Evolutionary conservation across 495 filamentous ascomycete genomes (phyloP).

Genomic region (Corynascus novoguineensis): DNA sequence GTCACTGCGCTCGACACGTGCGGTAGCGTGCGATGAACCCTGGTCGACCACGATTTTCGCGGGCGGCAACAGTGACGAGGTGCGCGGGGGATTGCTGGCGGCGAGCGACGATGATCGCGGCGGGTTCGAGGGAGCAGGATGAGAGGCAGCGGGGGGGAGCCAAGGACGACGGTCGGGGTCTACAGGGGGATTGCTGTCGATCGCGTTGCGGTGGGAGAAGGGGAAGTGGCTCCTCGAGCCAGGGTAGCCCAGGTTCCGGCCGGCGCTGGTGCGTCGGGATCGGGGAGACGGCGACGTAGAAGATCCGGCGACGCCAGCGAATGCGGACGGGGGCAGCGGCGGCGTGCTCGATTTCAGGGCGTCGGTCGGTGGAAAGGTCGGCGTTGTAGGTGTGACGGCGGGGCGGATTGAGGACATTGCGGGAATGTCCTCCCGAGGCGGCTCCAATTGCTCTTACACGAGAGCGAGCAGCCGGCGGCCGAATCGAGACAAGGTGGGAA

Average conservation of each 20-base stretch:
- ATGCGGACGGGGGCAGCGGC: slow-evolving; percentile 6
- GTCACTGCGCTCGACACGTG: slow-evolving; percentile 23
- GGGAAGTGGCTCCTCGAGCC: slow-evolving; percentile 12
- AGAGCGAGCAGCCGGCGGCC: slow-evolving; percentile 19
- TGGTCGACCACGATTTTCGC: slow-evolving; percentile 26
- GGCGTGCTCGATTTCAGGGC: slow-evolving; percentile 13
- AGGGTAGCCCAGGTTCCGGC: slow-evolving; percentile 14
- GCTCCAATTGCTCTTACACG: slow-evolving; percentile 12
- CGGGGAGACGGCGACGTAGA: slow-evolving; percentile 20
- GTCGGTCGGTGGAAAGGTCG: slow-evolving; percentile 4
- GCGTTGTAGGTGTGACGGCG: slow-evolving; percentile 18
- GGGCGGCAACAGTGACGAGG: slow-evolving; percentile 34
- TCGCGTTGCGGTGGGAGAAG: slow-evolving; percentile 8
- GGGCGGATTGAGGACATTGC: slow-evolving; percentile 30
- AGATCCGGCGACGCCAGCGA: slow-evolving; percentile 7
- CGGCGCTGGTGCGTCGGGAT: slow-evolving; percentile 10
- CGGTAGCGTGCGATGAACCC: slow-evolving; percentile 9
- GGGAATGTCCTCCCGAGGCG: slow-evolving; percentile 4
- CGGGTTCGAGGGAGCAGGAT: slow-evolving; percentile 9
- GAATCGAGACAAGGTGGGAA: slow-evolving; percentile 25
- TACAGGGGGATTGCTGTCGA: slow-evolving; percentile 10
- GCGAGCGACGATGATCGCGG: slow-evolving; percentile 36
- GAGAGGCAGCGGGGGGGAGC: not conserved
- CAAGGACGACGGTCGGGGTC: slow-evolving; percentile 10
- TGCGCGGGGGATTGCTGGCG: slow-evolving; percentile 28